A percentile compares a stretch with the other conserved stretches of the same genome.
These are phyloP conservation scores for Suhomyces bolitotheri DNA, from an alignment of 1,139 yeast genomes.

Conservation along the genomic window DNA sequence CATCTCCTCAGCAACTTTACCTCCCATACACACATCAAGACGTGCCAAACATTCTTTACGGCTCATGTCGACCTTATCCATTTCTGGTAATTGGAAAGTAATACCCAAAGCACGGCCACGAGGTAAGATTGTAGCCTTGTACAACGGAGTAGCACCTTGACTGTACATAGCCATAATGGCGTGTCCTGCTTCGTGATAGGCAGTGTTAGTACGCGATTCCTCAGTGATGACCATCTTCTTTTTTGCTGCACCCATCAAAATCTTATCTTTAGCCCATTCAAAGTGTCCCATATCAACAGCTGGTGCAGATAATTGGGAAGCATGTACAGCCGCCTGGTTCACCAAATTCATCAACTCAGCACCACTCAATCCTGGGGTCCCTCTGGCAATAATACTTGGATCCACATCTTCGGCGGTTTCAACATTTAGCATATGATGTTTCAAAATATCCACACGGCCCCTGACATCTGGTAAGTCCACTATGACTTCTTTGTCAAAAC, in stretches of 20 bases:
- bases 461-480: slow-evolving; percentile 98
- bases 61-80: slow-evolving; percentile 95
- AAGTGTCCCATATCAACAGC: slow-evolving; percentile 89
- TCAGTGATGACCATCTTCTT: slow-evolving; percentile 97
- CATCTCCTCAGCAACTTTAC: slow-evolving; percentile 94
- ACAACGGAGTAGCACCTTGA: slow-evolving; percentile 92
- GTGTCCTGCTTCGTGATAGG: slow-evolving; percentile 99
- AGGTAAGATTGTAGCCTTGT: slow-evolving; percentile 95
- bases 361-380: slow-evolving; percentile 96
- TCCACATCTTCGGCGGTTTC: slow-evolving; percentile 85
- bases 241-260: slow-evolving; percentile 96
- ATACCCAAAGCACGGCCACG: slow-evolving; percentile 96
- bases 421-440: slow-evolving; percentile 89
- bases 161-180: slow-evolving; percentile 97
- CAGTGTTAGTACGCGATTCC: slow-evolving; percentile 89
- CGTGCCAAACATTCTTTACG: slow-evolving; percentile 87
- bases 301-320: slow-evolving; percentile 88
- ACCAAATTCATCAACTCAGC: slow-evolving; percentile 95
- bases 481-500: slow-evolving; percentile 93
- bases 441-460: slow-evolving; percentile 90
- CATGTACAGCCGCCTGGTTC: slow-evolving; percentile 97
- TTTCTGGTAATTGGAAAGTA: slow-evolving; percentile 95
- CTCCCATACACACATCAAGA: slow-evolving; percentile 98
- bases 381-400: slow-evolving; percentile 86
- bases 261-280: slow-evolving; percentile 99